Evolutionary conservation across 164 flowering plant genomes (phyloP), one percentile per base, ranked within the genome.

Genomic region (Nelumbo lutea): DNA sequence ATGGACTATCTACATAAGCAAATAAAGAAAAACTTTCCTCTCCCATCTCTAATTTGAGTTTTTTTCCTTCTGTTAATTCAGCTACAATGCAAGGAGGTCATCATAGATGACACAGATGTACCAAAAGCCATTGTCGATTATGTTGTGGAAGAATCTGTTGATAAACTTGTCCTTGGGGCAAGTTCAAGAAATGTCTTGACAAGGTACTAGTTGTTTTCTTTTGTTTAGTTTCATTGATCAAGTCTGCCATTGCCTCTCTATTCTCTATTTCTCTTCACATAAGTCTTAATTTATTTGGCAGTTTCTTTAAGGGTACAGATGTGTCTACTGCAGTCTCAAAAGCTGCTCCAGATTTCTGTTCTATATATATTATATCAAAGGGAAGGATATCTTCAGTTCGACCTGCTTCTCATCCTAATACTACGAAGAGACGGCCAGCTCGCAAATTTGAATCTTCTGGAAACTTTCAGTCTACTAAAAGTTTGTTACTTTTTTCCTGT

Each of bases 81-180:
- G 77, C 59, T 74, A 59, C 60, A 51, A 1, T 64, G 65, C 64
- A 69, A 74, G 65, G 77, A 74, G 68, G 72, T 74, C n/a, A 42
- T 74, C 42, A 7, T 74, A 57, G 72, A 74, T 41, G 69, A 50
- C 6, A 11, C 42, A 2, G 77, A 74, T 2, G 52, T 65, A 51
- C 59, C 77, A 48, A 74, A 69, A 53, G 69, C 77, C 7, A 74
- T 74, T 6, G 42, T 65, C 44, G 61, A 69, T 38, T 74, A 47
- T 52, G 47, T 74, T 45, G 8, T 38, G 52, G 39, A 64, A 4
- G 60, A 69, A 3, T 58, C 45, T 51, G 77, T 68, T 14, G 77
- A 74, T 48, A 74, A 74, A 40, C 77, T 74, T 44, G 72, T 74
- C 44, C 72, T 74, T 50, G 77, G 77, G 11, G 60, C 68, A 3